A percentile compares a stretch with the other conserved stretches of the same genome.
These are phyloP conservation scores for Grigorovia transvaalensis DNA, from an alignment of 805 yeast genomes.

Conservation along the genomic window DNA sequence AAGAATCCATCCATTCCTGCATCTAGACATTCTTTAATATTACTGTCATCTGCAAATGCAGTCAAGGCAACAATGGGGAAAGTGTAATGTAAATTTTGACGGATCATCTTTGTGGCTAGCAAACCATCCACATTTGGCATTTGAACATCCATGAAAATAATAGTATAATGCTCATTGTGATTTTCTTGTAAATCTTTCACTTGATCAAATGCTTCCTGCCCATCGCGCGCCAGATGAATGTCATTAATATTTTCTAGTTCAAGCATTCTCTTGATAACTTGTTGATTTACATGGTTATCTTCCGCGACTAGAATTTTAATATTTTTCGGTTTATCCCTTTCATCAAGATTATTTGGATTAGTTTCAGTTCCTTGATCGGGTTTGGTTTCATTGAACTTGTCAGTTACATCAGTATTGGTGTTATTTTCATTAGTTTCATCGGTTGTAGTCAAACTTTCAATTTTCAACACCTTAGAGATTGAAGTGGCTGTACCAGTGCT, in stretches of 20 bases:
- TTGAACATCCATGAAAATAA: conserved; percentile 93
- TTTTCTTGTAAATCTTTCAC: conserved; percentile 41
- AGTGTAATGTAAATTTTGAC: conserved; percentile 47
- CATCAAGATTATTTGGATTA: conserved; percentile 1
- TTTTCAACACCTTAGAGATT: not conserved
- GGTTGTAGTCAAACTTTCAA: not conserved
- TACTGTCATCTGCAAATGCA: conserved; percentile 90
- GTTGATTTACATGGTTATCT: conserved; percentile 89
- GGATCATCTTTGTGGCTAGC: conserved; percentile 64
- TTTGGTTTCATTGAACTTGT: conserved; percentile 7
- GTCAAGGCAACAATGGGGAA: conserved; percentile 89
- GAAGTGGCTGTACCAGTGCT: conserved; percentile 34
- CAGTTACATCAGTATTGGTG: not conserved
- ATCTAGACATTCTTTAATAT: conserved; percentile 71
- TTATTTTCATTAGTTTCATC: not conserved
- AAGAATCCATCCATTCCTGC: conserved; percentile 93
- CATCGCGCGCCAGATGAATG: conserved; percentile 78
- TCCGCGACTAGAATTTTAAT: conserved; percentile 70
- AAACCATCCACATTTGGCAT: conserved; percentile 94
- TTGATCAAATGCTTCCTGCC: conserved; percentile 72
- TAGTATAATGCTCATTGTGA: conserved; percentile 41
- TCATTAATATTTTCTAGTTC: conserved; percentile 67
- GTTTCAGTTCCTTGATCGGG: conserved; percentile 4
- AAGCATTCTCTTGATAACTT: conserved; percentile 83
- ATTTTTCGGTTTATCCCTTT: conserved; percentile 14